Evolutionary conservation across 352 stramenopile species (phyloP).

Genomic region (Blastocystis sp.): DNA sequence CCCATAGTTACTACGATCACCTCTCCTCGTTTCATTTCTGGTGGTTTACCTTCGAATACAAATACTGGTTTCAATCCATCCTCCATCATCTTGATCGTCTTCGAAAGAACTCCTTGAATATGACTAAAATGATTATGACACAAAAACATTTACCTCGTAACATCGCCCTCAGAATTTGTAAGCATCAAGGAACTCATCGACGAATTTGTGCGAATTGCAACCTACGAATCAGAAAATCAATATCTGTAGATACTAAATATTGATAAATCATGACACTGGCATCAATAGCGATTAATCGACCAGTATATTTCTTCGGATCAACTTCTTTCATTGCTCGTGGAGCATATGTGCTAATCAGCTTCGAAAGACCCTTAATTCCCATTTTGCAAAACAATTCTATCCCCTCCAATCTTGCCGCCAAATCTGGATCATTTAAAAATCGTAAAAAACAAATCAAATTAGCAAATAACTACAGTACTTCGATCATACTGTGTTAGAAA

Average conservation of each 20-base stretch:
- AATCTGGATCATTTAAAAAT: not conserved
- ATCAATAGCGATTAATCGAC: slow-evolving; percentile 91
- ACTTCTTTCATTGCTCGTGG: slow-evolving; percentile 84
- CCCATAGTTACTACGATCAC: slow-evolving; percentile 67
- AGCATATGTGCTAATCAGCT: slow-evolving; percentile 91
- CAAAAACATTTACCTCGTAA: slow-evolving; percentile 70
- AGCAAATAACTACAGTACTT: slow-evolving; percentile 24
- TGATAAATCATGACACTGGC: slow-evolving; percentile 98
- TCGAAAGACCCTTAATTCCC: slow-evolving; percentile 97
- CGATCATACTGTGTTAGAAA: slow-evolving; percentile 47
- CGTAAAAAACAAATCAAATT: not conserved
- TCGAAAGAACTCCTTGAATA: slow-evolving; percentile 94
- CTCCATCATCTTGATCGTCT: slow-evolving; percentile 93
- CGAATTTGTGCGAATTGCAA: slow-evolving; percentile 40
- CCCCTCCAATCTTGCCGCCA: not conserved
- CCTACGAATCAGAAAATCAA: not conserved
- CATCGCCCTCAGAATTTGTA: slow-evolving; percentile 92
- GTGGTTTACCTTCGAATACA: slow-evolving; percentile 97
- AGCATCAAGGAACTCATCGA: slow-evolving; percentile 76
- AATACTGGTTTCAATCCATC: slow-evolving; percentile 94
- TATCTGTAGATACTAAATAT: slow-evolving; percentile 77
- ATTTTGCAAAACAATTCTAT: slow-evolving; percentile 70
- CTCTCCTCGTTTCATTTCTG: slow-evolving; percentile 89
- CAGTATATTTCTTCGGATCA: slow-evolving; percentile 75
- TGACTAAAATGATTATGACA: slow-evolving; percentile 69